A percentile compares a stretch with the other conserved stretches of the same genome.
phyloP scores from a whole-genome alignment of 805 yeast species.

The Monosporozyma solicola region DNA sequence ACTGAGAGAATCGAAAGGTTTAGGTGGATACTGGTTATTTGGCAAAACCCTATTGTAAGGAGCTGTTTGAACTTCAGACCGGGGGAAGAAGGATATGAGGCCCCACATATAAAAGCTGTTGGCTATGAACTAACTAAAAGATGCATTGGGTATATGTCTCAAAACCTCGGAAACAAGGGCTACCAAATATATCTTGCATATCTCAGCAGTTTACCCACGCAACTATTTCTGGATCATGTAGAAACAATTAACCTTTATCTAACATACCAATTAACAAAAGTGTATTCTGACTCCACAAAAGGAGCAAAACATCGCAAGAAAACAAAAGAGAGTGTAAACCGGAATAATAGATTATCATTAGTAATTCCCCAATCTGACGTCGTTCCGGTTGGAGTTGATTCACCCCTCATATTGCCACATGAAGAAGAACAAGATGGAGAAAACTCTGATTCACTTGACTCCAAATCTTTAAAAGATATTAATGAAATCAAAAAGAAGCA shows the following conservation, averaged over 20 bases:
- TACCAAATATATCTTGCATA: conserved; percentile 7
- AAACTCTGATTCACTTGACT: not conserved
- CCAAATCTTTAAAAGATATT: not conserved
- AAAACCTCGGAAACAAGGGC: conserved; percentile 1
- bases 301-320: conserved; percentile 14
- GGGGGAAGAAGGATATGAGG: conserved; percentile 23
- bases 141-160: conserved; percentile 55
- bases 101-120: conserved; percentile 44
- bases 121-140: conserved; percentile 67
- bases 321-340: not conserved
- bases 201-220: conserved; percentile 22
- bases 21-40: conserved; percentile 52
- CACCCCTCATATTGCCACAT: not conserved
- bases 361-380: not conserved
- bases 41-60: conserved; percentile 59
- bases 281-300: conserved; percentile 10
- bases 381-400: not conserved
- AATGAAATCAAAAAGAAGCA: not conserved
- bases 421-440: not conserved
- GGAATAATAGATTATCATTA: not conserved
- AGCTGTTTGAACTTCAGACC: conserved; percentile 34
- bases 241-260: conserved; percentile 68
- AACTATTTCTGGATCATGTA: conserved; percentile 43
- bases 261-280: conserved; percentile 61
- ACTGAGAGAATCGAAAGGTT: conserved; percentile 24